These are phyloP conservation scores for Phaffia rhodozyma DNA, from an alignment of 1,284 basidiomycete genomes.

Conservation along the genomic window DNA sequence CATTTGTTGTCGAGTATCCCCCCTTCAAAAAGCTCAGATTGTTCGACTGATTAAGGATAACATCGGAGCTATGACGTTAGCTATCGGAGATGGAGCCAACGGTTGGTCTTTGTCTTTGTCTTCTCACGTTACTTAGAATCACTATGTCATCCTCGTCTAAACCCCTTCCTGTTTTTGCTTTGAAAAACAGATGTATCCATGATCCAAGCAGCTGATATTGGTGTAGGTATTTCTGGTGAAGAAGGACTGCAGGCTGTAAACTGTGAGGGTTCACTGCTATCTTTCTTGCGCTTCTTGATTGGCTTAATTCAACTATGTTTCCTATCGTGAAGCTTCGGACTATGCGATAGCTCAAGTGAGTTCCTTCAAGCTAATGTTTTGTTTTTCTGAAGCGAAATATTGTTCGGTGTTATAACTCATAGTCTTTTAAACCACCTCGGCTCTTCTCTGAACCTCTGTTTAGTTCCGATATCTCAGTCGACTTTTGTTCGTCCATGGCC, in stretches of 20 bases:
- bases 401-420: not conserved
- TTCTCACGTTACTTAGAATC: conserved; percentile 9
- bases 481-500: conserved; percentile 73
- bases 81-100: conserved; percentile 76
- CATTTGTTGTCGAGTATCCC: conserved; percentile 88
- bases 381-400: too few species aligned
- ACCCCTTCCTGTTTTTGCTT: conserved; percentile 40
- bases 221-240: conserved; percentile 83
- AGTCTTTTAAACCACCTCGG: too few species aligned
- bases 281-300: conserved; percentile 85
- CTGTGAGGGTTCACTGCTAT: conserved; percentile 97
- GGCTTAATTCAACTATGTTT: conserved; percentile 15
- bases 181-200: conserved; percentile 61
- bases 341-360: not conserved
- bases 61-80: conserved; percentile 86
- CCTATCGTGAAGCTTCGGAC: too few species aligned
- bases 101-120: conserved; percentile 28
- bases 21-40: not conserved
- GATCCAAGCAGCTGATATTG: conserved; percentile 97
- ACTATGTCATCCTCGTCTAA: not conserved
- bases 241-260: conserved; percentile 97
- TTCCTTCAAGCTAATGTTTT: conserved; percentile 7
- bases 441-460: not conserved
- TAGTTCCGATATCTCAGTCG: not conserved
- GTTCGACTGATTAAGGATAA: conserved; percentile 78